Percentiles rank a stretch among this genome's conserved stretches.
phyloP scores from a whole-genome alignment of 2,329 filamentous ascomycete genomes.

The Botryotinia narcissicola region DNA sequence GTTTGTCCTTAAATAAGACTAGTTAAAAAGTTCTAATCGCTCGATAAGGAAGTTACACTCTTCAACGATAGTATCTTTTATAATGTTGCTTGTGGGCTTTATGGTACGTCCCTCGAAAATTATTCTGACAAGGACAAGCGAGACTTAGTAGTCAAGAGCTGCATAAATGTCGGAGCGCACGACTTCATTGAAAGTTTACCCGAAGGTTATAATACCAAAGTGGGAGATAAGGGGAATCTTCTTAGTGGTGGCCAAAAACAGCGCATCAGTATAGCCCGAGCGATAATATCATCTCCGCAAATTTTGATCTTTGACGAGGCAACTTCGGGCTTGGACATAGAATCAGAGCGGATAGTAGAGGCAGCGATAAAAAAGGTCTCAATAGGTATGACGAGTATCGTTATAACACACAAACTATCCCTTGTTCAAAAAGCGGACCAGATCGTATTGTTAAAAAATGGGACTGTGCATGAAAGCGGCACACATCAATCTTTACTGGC shows the following conservation, averaged over 20 bases:
- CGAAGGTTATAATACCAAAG: conserved; percentile 83
- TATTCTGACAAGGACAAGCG: background rate
- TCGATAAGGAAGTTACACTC: conserved; percentile 59
- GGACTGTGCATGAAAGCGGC: conserved; percentile 83
- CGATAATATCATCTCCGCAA: conserved; percentile 83
- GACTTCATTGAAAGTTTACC: conserved; percentile 80
- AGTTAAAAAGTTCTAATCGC: conserved; percentile 64
- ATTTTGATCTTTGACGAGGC: conserved; percentile 90
- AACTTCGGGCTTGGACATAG: conserved; percentile 86
- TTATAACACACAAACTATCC: conserved; percentile 87
- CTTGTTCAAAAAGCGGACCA: conserved; percentile 91
- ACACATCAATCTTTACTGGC: conserved; percentile 75
- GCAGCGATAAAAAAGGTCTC: conserved; percentile 81
- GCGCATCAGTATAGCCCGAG: conserved; percentile 85
- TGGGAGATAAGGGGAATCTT: conserved; percentile 85
- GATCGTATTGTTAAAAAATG: conserved; percentile 83
- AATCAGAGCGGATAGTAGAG: conserved; percentile 88
- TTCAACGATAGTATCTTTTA: conserved; percentile 48
- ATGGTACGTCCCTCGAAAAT: conserved; percentile 11
- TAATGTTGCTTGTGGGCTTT: conserved; percentile 19
- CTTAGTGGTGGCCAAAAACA: conserved; percentile 93
- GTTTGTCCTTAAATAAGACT: conserved; percentile 40
- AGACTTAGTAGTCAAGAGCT: conserved; percentile 71
- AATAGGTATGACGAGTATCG: conserved; percentile 83
- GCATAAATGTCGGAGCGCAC: conserved; percentile 85